Percentiles rank a stretch among this genome's conserved stretches.
These are phyloP conservation scores for Hydrangea macrophylla DNA, from an alignment of 148 eudicot species.

Conservation along the genomic window DNA sequence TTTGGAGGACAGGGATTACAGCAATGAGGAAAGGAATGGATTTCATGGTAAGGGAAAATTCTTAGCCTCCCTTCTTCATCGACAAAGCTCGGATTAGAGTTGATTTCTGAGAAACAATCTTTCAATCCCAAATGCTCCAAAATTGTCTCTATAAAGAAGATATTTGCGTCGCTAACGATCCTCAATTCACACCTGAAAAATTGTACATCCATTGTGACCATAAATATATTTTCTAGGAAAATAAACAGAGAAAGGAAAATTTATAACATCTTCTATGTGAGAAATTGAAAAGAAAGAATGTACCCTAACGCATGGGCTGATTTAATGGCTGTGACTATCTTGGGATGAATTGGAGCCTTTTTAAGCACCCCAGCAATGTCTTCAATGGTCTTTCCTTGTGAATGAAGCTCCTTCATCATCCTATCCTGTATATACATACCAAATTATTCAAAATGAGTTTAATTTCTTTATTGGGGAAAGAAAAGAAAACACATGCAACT, in stretches of 20 bases:
- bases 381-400: constrained; percentile 53
- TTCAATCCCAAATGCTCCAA: constrained; percentile 55
- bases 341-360: constrained; percentile 62
- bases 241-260: not conserved
- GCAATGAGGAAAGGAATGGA: constrained; percentile 48
- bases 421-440: constrained; percentile 42
- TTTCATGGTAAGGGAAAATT: constrained; percentile 62
- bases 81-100: constrained; percentile 64
- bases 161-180: constrained; percentile 81
- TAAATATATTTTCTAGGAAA: not conserved
- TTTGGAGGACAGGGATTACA: constrained; percentile 81
- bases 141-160: constrained; percentile 68
- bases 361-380: constrained; percentile 54
- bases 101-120: constrained; percentile 64
- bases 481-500: too few species aligned
- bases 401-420: constrained; percentile 80
- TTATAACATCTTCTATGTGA: too few species aligned
- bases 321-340: constrained; percentile 57
- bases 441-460: too few species aligned
- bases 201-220: not conserved
- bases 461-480: too few species aligned
- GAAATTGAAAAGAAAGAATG: not conserved
- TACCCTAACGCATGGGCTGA: constrained; percentile 85
- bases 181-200: constrained; percentile 82
- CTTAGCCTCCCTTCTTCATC: too few species aligned